A percentile compares a stretch with the other conserved stretches of the same genome.
These are phyloP conservation scores for Nepenthes gracilis DNA, from an alignment of 148 eudicot species.

Conservation along the genomic window DNA sequence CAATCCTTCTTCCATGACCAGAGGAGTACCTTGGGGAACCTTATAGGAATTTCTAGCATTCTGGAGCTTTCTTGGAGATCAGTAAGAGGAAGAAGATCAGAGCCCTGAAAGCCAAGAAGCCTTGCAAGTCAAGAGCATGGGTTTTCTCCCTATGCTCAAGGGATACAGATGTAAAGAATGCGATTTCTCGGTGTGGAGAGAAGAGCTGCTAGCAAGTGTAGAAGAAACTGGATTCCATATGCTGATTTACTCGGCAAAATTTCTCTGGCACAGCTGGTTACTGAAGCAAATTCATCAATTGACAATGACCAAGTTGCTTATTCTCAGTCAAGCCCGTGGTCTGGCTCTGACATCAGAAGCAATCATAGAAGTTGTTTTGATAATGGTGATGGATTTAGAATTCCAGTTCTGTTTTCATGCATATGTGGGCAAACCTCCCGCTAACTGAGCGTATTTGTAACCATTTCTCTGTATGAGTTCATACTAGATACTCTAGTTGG, in stretches of 20 bases:
- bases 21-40: conserved; percentile 11
- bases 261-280: conserved; percentile 6
- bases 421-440: background rate
- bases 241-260: conserved; percentile 14
- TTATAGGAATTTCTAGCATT: conserved; percentile 12
- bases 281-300: conserved; percentile 21
- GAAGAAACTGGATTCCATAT: conserved; percentile 14
- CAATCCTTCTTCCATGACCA: conserved; percentile 10
- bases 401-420: background rate
- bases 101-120: conserved; percentile 7
- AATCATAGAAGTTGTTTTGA: background rate
- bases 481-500: too few relatives aligned
- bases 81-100: conserved; percentile 5
- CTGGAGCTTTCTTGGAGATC: conserved; percentile 11
- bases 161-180: conserved; percentile 8
- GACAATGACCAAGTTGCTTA: conserved; percentile 18
- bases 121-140: conserved; percentile 9
- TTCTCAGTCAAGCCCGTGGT: conserved; percentile 19
- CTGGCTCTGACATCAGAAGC: conserved; percentile 8
- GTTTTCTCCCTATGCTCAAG: conserved; percentile 11
- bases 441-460: background rate
- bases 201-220: conserved; percentile 5
- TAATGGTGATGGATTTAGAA: background rate
- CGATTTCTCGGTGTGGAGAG: conserved; percentile 11
- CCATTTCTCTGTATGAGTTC: too few relatives aligned